A percentile compares a stretch with the other conserved stretches of the same genome.
Conservation (phyloP, 441 rosid genomes). For the Adansonia rubrostipa region DNA sequence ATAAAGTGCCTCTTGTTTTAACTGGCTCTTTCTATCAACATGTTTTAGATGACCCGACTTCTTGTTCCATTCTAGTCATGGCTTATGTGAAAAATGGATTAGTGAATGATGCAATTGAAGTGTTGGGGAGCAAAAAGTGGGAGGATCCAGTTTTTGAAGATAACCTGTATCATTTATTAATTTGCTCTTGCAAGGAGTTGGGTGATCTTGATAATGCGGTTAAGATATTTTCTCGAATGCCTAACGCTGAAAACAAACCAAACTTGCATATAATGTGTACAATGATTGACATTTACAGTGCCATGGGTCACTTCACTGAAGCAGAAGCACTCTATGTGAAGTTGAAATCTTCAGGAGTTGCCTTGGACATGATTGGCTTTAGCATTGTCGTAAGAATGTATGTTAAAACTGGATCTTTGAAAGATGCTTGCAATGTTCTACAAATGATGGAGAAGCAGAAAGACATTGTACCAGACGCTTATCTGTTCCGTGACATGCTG, state of each 20-base stretch:
- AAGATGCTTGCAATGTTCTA: constrained; percentile 72
- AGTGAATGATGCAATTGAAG: constrained; percentile 65
- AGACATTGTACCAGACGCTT: constrained; percentile 69
- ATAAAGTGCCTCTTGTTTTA: constrained; percentile 64
- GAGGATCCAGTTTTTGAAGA: constrained; percentile 77
- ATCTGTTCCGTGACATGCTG: constrained; percentile 79
- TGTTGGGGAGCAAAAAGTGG: constrained; percentile 67
- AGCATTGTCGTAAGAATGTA: constrained; percentile 83
- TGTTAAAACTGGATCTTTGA: constrained; percentile 71
- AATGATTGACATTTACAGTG: constrained; percentile 74
- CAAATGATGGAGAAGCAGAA: constrained; percentile 66
- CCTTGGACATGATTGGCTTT: constrained; percentile 73
- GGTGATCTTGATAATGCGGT: constrained; percentile 65
- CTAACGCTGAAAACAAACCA: constrained; percentile 44
- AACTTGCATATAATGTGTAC: constrained; percentile 77
- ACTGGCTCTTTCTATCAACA: constrained; percentile 65
- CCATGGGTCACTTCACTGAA: constrained; percentile 54
- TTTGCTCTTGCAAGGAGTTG: constrained; percentile 82
- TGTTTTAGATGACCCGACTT: constrained; percentile 65
- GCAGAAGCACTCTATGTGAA: constrained; percentile 65
- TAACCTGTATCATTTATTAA: constrained; percentile 80
- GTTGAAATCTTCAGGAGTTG: constrained; percentile 65
- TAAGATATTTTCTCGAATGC: constrained; percentile 56
- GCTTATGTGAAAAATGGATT: constrained; percentile 72
- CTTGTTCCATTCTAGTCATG: constrained; percentile 83